A percentile compares a stretch with the other conserved stretches of the same genome.
Conservation (phyloP, 139 green algal species). For the Coelastrella sp. region DNA sequence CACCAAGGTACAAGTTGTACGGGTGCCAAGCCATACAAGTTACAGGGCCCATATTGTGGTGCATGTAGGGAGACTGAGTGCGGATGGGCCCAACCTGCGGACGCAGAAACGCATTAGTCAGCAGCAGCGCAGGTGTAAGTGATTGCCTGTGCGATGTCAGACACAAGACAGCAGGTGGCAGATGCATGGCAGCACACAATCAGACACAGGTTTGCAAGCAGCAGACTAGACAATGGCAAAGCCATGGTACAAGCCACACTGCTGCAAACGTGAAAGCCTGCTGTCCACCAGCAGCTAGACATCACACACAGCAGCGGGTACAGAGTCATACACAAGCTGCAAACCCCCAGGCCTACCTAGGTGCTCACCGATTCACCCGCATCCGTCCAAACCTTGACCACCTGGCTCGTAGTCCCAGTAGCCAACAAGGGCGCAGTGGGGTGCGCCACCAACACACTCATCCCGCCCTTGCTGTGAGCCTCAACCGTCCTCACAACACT, state of each 20-base stretch:
- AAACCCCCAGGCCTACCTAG: too few species aligned
- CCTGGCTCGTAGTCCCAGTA: constrained; percentile 71
- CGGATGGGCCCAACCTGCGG: constrained; percentile 74
- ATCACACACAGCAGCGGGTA: too few species aligned
- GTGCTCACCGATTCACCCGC: constrained; percentile 71
- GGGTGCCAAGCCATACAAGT: constrained; percentile 90
- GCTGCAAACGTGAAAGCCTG: too few species aligned
- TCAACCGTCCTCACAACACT: constrained; percentile 73
- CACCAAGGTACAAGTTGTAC: constrained; percentile 84
- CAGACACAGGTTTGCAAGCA: too few species aligned
- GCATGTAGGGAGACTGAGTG: constrained; percentile 73
- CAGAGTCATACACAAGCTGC: too few species aligned
- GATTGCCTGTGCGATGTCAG: too few species aligned
- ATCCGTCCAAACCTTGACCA: constrained; percentile 84
- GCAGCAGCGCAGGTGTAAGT: background rate
- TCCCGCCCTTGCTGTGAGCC: constrained; percentile 78
- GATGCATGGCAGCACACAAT: too few species aligned
- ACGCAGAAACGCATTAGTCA: background rate
- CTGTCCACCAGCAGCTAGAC: too few species aligned
- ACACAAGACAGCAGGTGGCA: too few species aligned
- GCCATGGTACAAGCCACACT: too few species aligned
- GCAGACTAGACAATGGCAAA: too few species aligned
- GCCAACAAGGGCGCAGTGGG: constrained; percentile 85
- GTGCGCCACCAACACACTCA: constrained; percentile 86
- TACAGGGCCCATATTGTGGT: constrained; percentile 79